phyloP scores from a whole-genome alignment of 2,329 filamentous ascomycete species.

The Biscogniauxia mediterranea region DNA sequence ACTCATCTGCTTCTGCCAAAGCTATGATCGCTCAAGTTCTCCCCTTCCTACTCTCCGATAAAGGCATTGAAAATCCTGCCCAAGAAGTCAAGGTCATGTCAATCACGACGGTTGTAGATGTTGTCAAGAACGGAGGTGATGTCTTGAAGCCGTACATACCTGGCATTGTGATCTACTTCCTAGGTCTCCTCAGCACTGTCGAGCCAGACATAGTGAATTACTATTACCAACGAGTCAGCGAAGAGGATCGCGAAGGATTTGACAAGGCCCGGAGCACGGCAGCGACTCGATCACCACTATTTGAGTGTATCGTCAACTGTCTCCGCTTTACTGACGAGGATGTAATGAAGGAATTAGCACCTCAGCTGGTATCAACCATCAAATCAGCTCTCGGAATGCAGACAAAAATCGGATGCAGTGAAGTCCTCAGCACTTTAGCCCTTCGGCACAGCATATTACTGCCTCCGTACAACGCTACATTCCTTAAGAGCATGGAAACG shows the following conservation, averaged over 20 bases:
- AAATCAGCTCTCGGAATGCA: constrained; percentile 87
- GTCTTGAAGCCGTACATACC: constrained; percentile 78
- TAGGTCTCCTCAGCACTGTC: constrained; percentile 80
- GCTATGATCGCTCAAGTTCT: constrained; percentile 84
- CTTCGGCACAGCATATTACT: constrained; percentile 77
- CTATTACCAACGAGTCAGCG: constrained; percentile 84
- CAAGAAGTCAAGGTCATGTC: constrained; percentile 85
- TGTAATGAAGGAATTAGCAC: constrained; percentile 73
- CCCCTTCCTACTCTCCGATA: constrained; percentile 85
- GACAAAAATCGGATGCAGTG: constrained; percentile 87
- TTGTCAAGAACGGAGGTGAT: constrained; percentile 85
- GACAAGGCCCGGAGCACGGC: constrained; percentile 81
- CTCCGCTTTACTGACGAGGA: constrained; percentile 77
- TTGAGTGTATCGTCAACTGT: constrained; percentile 86
- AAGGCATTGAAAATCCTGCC: constrained; percentile 84
- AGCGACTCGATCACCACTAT: constrained; percentile 83
- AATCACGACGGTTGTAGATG: constrained; percentile 78
- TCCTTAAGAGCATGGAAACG: constrained; percentile 76
- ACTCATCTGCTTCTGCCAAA: constrained; percentile 65
- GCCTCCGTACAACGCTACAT: constrained; percentile 69
- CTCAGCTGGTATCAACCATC: constrained; percentile 73
- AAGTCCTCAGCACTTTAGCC: constrained; percentile 80
- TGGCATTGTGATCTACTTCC: constrained; percentile 74
- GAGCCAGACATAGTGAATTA: constrained; percentile 92
- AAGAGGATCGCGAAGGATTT: constrained; percentile 83